Conservation (phyloP, 164 flowering plant genomes). For the Taxillus chinensis region DNA sequence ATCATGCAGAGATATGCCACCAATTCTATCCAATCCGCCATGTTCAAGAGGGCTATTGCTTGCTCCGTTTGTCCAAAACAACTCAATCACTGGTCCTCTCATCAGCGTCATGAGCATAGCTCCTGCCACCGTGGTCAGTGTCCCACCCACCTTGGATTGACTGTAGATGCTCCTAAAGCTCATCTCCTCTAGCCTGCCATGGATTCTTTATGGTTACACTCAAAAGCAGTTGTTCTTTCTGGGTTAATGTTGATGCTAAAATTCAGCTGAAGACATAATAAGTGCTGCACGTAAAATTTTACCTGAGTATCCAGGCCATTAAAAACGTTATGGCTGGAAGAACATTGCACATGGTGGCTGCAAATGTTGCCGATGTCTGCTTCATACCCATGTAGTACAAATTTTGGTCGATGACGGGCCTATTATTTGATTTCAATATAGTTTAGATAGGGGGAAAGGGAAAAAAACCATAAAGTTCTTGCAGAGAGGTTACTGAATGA, state of each 20-base stretch:
- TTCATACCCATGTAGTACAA: background rate
- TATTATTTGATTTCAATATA: background rate
- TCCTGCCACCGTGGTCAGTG: background rate
- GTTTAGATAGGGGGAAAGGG: too few species aligned
- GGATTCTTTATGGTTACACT: background rate
- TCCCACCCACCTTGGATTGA: conserved; percentile 2
- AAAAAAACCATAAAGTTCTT: too few species aligned
- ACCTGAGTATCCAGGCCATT: conserved; percentile 1
- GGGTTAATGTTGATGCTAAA: background rate
- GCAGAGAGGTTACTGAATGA: background rate
- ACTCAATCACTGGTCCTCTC: background rate
- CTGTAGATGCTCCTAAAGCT: background rate
- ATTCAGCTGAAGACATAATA: background rate
- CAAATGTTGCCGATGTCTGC: conserved; percentile 4
- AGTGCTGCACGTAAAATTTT: background rate
- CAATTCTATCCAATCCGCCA: background rate
- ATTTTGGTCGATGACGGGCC: conserved; percentile 1
- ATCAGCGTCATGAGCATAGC: conserved; percentile 3
- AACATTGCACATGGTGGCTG: conserved; percentile 2
- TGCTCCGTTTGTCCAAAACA: background rate
- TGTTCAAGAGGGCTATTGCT: background rate
- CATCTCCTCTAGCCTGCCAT: background rate
- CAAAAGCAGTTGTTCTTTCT: background rate
- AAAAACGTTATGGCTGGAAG: conserved; percentile 4
- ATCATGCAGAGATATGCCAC: background rate